A percentile compares a stretch with the other conserved stretches of the same genome.
phyloP scores from a whole-genome alignment of 2,329 filamentous ascomycete species.

The Fusarium denticulatum region DNA sequence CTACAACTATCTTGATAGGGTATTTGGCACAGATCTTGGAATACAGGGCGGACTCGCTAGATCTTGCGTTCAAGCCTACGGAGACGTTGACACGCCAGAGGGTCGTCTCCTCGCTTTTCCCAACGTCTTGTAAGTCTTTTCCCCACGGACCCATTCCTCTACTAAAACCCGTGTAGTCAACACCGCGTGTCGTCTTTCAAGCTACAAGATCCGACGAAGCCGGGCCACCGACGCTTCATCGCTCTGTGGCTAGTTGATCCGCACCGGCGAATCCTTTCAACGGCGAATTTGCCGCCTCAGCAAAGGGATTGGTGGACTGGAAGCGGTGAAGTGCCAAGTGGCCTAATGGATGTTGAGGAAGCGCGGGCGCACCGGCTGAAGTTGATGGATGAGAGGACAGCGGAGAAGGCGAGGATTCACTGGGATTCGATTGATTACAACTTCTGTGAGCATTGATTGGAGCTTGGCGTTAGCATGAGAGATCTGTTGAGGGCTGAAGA shows the following conservation, averaged over 20 bases:
- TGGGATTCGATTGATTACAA: not conserved
- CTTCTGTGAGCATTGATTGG: not conserved
- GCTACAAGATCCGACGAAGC: not conserved
- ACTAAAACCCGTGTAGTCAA: not conserved
- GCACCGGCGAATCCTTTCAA: not conserved
- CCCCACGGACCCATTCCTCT: rapidly evolving
- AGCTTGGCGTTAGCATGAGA: not conserved
- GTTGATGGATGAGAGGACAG: not conserved
- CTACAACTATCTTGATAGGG: not conserved
- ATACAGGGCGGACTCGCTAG: not conserved
- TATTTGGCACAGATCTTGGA: not conserved
- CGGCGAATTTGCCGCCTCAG: not conserved
- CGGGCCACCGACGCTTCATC: not conserved
- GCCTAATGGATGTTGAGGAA: not conserved
- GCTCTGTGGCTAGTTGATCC: constrained; percentile 2
- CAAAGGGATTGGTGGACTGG: not conserved
- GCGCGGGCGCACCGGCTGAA: not conserved
- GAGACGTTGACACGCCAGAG: not conserved
- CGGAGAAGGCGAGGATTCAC: not conserved
- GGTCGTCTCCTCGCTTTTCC: not conserved
- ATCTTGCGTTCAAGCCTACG: not conserved
- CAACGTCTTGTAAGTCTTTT: not conserved
- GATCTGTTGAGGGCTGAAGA: not conserved
- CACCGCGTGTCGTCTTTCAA: not conserved
- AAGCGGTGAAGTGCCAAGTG: not conserved